Conservation (phyloP, 1,284 basidiomycete species). For the Austropuccinia psidii region DNA sequence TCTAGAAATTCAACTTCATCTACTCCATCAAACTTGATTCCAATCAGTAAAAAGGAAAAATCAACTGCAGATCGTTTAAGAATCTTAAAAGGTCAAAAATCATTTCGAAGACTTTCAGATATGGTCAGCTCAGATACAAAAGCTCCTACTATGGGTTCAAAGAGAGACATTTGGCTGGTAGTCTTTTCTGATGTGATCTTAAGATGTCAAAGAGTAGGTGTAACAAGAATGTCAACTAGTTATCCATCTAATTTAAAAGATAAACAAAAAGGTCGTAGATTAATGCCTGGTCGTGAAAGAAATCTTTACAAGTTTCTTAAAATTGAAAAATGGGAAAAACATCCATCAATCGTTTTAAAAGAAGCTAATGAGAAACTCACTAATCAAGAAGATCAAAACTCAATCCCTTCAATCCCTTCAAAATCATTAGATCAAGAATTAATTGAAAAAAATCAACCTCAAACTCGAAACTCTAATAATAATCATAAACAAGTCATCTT, state of each 20-base stretch:
- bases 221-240: constrained; percentile 69
- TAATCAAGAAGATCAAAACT: neutral
- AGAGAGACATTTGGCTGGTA: constrained; percentile 84
- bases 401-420: neutral
- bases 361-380: constrained; percentile 15
- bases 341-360: constrained; percentile 26
- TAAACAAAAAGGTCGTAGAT: constrained; percentile 7
- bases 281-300: constrained; percentile 27
- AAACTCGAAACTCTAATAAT: neutral
- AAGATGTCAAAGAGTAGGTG: constrained; percentile 79
- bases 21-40: neutral
- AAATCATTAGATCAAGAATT: neutral
- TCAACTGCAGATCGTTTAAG: constrained; percentile 31
- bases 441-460: neutral
- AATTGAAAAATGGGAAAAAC: constrained; percentile 33
- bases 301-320: constrained; percentile 36
- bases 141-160: constrained; percentile 44
- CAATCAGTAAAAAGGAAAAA: constrained; percentile 15
- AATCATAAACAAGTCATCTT: neutral
- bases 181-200: constrained; percentile 91
- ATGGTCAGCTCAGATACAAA: constrained; percentile 39
- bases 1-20: neutral
- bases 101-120: constrained; percentile 43
- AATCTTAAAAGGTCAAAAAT: constrained; percentile 39
- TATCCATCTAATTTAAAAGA: constrained; percentile 8